Evolutionary conservation across 768 basidiomycete species (phyloP).

Genomic region (Tulasnella sp.): DNA sequence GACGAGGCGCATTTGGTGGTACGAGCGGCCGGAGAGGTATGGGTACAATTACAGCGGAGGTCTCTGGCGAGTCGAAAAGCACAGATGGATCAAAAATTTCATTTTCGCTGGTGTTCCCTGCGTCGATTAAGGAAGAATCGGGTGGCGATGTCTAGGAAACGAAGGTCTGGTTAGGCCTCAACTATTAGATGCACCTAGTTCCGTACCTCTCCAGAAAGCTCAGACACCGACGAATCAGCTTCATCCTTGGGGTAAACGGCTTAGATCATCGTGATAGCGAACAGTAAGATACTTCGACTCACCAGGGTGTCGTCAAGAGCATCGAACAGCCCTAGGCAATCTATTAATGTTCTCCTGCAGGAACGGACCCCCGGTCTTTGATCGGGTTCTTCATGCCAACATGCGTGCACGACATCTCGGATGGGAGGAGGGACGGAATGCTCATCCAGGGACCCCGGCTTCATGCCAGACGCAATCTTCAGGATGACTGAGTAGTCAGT

Average conservation of each 20-base stretch:
- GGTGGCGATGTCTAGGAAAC: not conserved
- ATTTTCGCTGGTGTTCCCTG: not conserved
- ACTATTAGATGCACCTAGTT: not conserved
- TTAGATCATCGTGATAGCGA: not conserved
- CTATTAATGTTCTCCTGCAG: not conserved
- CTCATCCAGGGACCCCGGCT: not conserved
- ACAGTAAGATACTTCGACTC: not conserved
- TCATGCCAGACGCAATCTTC: not conserved
- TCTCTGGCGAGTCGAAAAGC: not conserved
- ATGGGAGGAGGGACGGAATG: not conserved
- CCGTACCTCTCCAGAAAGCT: not conserved
- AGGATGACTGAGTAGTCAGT: not conserved
- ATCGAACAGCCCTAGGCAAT: not conserved
- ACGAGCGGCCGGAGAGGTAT: not conserved
- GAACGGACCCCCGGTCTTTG: not conserved
- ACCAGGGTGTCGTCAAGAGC: not conserved
- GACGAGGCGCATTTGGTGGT: not conserved
- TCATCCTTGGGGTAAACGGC: not conserved
- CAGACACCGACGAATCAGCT: not conserved
- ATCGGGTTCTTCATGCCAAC: not conserved
- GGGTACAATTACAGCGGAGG: not conserved
- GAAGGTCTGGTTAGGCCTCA: not conserved
- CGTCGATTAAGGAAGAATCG: not conserved
- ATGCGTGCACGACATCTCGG: not conserved
- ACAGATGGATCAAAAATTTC: not conserved